Evolutionary conservation across 257 asterid species (phyloP), one percentile per base, ranked within the genome.

Genomic region (Verbena officinalis): DNA sequence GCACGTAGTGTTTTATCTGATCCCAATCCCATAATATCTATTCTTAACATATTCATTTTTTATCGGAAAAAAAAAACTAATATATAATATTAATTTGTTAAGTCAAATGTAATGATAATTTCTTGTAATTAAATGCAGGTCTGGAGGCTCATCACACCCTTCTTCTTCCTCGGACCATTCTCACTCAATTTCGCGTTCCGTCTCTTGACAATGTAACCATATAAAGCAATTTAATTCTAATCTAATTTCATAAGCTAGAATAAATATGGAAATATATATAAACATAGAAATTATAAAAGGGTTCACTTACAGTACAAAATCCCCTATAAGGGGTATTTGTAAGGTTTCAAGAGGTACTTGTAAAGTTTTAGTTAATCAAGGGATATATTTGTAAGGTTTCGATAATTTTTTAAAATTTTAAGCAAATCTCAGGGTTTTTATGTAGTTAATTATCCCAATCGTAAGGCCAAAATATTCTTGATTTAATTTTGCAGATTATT

Each of bases 141-240:
- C 19, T 83, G 89, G 89, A 83, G 86, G 78, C 80, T 83, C 40
- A 40, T 83, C 57, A 83, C 86, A 5, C 75, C 81, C 50, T 70
- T 83, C 70, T 83, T 77, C 69, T 83, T 77, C 68, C 64, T 83
- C 0, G 89, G 86, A 20, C 61, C 67, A 53, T 83, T 80, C 70
- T 83, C 89, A 14, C 62, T 83, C 0, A 45, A 31, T 0, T 80
- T 80, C 40, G 89, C 78, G 4, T 8, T 80, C 1, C 81, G 84
- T 0, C 71, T 80, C 61, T 46, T 83, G 11, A 80, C 81, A 11
- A 73, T 83, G 86, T 80, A 75, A 71, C 66, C 20, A 40, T 31
- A 3, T 9, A 1, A 7, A 4, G 1, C 19, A 17, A 27, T 27
- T 3, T 12, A 30, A 4, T 54, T 24, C 2, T 31, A 54, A 24